Conservation (phyloP, 148 eudicot genomes). For the Fagopyrum tataricum region DNA sequence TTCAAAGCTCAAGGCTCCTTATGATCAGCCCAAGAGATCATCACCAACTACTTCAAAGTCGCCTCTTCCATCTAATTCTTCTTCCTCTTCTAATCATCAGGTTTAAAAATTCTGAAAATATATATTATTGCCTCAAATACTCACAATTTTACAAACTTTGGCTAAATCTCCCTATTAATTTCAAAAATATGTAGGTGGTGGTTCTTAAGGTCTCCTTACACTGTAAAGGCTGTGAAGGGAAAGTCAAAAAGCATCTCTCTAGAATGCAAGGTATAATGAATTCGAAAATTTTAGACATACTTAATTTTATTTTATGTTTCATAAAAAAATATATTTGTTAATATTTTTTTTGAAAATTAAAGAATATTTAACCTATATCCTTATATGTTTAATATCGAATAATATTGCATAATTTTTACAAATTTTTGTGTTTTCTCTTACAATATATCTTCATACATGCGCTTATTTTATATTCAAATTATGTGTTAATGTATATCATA, state of each 20-base stretch:
- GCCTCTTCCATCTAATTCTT: background rate
- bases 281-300: too few species aligned
- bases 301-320: too few species aligned
- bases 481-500: too few species aligned
- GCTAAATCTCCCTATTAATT: background rate
- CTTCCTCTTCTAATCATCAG: background rate
- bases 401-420: too few species aligned
- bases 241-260: slow-evolving; percentile 70
- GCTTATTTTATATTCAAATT: too few species aligned
- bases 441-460: too few species aligned
- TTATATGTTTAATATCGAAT: too few species aligned
- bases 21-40: background rate
- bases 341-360: too few species aligned
- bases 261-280: slow-evolving; percentile 65
- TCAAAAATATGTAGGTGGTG: slow-evolving; percentile 46
- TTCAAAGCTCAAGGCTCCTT: background rate
- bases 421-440: too few species aligned
- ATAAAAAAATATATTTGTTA: too few species aligned
- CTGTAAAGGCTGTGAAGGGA: slow-evolving; percentile 79
- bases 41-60: background rate
- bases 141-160: background rate
- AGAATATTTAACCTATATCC: too few species aligned
- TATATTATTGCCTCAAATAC: background rate
- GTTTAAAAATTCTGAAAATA: background rate
- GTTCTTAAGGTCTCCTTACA: slow-evolving; percentile 83